Base-by-base conservation (phyloP, 768 basidiomycete genomes). In the Mrakia gelida region DNA sequence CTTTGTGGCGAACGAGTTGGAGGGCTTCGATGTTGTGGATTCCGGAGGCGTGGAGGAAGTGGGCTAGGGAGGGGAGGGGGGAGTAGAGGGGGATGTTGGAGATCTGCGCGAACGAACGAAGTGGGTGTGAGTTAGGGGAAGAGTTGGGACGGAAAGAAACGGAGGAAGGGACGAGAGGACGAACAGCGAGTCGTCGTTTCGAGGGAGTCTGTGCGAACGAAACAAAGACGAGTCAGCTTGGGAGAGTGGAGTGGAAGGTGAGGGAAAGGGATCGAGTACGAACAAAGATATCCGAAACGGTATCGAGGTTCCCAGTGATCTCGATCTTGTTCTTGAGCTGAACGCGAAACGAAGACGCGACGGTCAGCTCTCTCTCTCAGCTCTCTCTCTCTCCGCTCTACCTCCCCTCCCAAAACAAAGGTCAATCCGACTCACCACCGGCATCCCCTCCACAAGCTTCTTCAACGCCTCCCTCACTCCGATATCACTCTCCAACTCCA, bases 311-410 rank as follows among this genome's bases (percentile, higher is more conserved):
- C 15, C 67, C 67, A 8, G 67, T 70, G 34, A 70, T 43, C 67
- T 70, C 67, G 23, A 70, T 70, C 38, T 43, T 70, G 67, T 70
- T 43, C 67, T 70, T 70, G 67, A 70, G 67, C 67, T 70, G 7
- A n/a, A n/a, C 38, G 26, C n/a, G n/a, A 67, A 15, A 34, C 2
- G 67, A 30, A 67, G 67, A 70, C 34, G 67, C 26, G 26, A 26
- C 34, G 41, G 16, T 10, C 30, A 38, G 38, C 38, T 38, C 38
- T 38, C 38, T 38, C 38, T 38, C 38, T 30, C 63, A 38, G 63
- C 30, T 8, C 65, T 67, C 59, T n/a, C 54, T 6, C 18, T 59
- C n/a, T 28, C 34, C 5, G 26, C 28, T 13, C 62, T 11, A 23
- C 21, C 32, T 8, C 38, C 38, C 38, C 4, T 3, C 38, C 38